These are phyloP conservation scores for Ceratocystiopsis sp. DNA, from an alignment of 2,329 filamentous ascomycete species.

Conservation along the genomic window DNA sequence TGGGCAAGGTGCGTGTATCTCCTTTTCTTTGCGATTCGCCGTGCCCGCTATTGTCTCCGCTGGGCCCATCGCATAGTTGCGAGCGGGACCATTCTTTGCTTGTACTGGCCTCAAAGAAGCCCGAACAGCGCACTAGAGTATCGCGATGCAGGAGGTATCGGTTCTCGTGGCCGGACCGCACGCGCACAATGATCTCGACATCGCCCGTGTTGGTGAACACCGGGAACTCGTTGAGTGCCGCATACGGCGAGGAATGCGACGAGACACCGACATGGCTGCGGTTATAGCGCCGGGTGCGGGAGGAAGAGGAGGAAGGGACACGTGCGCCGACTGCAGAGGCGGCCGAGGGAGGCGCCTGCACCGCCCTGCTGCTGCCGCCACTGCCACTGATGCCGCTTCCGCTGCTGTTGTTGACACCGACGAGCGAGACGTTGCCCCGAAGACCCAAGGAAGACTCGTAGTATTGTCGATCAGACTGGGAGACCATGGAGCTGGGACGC, in stretches of 20 bases:
- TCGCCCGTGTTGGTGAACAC: conserved; percentile 81
- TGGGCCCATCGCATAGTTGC: conserved; percentile 8
- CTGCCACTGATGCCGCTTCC: conserved; percentile 6
- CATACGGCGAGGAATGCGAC: conserved; percentile 25
- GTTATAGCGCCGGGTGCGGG: conserved; percentile 38
- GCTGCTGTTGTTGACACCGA: conserved; percentile 8
- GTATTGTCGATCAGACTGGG: conserved; percentile 15
- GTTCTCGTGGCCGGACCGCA: conserved; percentile 51
- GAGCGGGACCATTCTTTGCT: conserved; percentile 58
- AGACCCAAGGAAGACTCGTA: conserved; percentile 16
- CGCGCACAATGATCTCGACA: conserved; percentile 68
- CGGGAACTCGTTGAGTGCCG: conserved; percentile 79
- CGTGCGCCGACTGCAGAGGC: conserved; percentile 2
- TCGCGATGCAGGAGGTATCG: conserved; percentile 76
- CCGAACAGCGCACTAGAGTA: conserved; percentile 76
- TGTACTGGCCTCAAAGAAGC: conserved; percentile 80
- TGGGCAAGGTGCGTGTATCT: conserved; percentile 2
- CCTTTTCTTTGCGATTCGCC: background rate
- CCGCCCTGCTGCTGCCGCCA: conserved; percentile 1
- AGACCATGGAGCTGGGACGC: conserved; percentile 15
- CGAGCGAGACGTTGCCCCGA: conserved; percentile 17
- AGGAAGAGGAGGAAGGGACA: conserved; percentile 1
- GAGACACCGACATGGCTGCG: conserved; percentile 64
- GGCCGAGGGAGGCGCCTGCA: conserved; percentile 4
- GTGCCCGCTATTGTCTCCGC: background rate